phyloP scores from a whole-genome alignment of 352 stramenopile genomes.

The Phytophthora macrochlamydospora region DNA sequence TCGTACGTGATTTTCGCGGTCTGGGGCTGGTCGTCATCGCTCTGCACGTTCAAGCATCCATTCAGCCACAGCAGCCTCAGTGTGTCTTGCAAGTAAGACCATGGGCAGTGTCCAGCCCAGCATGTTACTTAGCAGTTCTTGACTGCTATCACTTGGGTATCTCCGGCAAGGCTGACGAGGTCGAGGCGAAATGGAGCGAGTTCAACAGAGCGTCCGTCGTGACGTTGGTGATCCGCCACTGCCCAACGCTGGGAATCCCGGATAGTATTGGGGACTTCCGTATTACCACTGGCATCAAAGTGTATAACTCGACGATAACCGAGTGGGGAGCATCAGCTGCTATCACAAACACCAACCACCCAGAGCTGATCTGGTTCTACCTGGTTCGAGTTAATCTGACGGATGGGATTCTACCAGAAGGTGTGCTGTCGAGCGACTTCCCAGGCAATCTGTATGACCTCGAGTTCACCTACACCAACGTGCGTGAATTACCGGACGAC shows the following conservation, averaged over 20 bases:
- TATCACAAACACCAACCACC: constrained; percentile 23
- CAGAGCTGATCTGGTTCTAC: constrained; percentile 32
- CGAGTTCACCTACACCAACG: constrained; percentile 46
- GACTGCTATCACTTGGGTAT: constrained; percentile 33
- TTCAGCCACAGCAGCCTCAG: constrained; percentile 13
- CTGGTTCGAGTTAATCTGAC: constrained; percentile 43
- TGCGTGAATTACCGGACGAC: constrained; percentile 35
- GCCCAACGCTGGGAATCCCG: constrained; percentile 32
- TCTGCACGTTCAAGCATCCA: constrained; percentile 24
- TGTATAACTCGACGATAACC: constrained; percentile 46
- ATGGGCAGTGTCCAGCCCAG: constrained; percentile 21
- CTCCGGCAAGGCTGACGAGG: constrained; percentile 18
- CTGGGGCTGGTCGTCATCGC: constrained; percentile 24
- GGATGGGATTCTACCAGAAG: constrained; percentile 30
- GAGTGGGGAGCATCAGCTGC: constrained; percentile 32
- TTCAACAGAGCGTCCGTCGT: constrained; percentile 34
- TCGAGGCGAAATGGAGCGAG: constrained; percentile 19
- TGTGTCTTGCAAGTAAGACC: constrained; percentile 36
- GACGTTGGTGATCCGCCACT: constrained; percentile 44
- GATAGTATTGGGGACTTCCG: constrained; percentile 26
- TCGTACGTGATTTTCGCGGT: constrained; percentile 12
- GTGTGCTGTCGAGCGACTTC: constrained; percentile 40
- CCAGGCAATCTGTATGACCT: constrained; percentile 39
- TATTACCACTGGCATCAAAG: constrained; percentile 33
- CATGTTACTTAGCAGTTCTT: constrained; percentile 38